A percentile compares a stretch with the other conserved stretches of the same genome.
Conservation (phyloP, 202 grass and related monocot species). For the Bolboschoenoplectus hybrid region DNA sequence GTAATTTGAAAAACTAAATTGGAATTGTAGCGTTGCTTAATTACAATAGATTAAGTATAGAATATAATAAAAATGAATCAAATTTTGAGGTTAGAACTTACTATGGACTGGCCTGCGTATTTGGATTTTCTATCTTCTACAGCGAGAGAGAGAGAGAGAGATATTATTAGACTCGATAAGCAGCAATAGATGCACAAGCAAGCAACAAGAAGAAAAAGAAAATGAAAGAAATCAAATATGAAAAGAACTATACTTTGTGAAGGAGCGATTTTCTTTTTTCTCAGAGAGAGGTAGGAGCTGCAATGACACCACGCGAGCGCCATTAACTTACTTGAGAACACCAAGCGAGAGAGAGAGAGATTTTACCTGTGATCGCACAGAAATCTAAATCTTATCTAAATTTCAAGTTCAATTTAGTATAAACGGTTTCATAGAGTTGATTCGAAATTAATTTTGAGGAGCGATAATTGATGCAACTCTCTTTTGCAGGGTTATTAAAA, state of each 20-base stretch:
- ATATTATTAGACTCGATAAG: conserved; percentile 14
- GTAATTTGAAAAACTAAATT: neutral
- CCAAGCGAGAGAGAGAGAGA: no score
- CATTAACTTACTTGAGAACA: conserved; percentile 32
- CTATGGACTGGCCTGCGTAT: conserved; percentile 79
- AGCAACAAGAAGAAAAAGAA: neutral
- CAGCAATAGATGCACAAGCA: neutral
- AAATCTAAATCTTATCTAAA: conserved; percentile 22
- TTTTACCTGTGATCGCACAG: neutral
- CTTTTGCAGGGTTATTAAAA: no score
- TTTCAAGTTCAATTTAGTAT: neutral
- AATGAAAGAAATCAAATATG: neutral
- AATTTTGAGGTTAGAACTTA: conserved; percentile 29
- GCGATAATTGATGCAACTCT: no score
- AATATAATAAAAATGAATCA: neutral
- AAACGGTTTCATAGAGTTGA: neutral
- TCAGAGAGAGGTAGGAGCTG: conserved; percentile 27
- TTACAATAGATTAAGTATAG: neutral
- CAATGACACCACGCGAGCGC: conserved; percentile 41
- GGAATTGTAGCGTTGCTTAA: neutral
- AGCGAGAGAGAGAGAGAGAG: neutral
- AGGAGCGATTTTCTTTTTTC: conserved; percentile 39
- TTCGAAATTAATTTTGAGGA: neutral
- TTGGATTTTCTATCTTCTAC: conserved; percentile 61
- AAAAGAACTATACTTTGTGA: conserved; percentile 40